Conservation (phyloP, 495 filamentous ascomycete species). For the Pyronema domesticum region DNA sequence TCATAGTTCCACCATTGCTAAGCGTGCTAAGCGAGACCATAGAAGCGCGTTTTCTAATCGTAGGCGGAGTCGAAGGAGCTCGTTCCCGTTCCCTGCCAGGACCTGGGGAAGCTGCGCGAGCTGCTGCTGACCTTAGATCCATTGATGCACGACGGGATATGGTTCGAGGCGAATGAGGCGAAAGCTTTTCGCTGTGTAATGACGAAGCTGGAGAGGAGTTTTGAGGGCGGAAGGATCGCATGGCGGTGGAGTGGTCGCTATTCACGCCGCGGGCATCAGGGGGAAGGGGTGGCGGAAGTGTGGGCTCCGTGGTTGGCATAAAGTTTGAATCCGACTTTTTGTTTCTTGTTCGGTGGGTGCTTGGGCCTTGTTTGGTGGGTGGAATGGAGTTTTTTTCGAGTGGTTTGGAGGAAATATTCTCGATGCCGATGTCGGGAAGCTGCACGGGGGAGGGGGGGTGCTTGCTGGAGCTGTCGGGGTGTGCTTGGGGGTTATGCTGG, state of each 20-base stretch:
- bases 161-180: conserved; percentile 3
- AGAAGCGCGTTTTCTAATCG: conserved; percentile 19
- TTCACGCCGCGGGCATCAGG: neutral
- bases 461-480: too few relatives aligned
- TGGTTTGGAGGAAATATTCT: too few relatives aligned
- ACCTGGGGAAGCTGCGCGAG: conserved; percentile 3
- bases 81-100: conserved; percentile 12
- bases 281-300: neutral
- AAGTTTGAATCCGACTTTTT: neutral
- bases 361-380: too few relatives aligned
- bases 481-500: too few relatives aligned
- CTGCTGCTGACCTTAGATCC: conserved; percentile 13
- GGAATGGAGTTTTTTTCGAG: too few relatives aligned
- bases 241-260: conserved; percentile 13
- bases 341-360: too few relatives aligned
- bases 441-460: too few relatives aligned
- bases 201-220: conserved; percentile 8
- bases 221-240: conserved; percentile 7
- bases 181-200: neutral
- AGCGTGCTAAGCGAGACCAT: conserved; percentile 13
- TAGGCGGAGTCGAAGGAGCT: conserved; percentile 20
- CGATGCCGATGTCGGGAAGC: too few relatives aligned
- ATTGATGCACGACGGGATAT: conserved; percentile 18
- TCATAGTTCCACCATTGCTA: neutral
- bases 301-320: neutral